Conservation (phyloP, 257 asterid genomes). For the Nemophila menziesii region DNA sequence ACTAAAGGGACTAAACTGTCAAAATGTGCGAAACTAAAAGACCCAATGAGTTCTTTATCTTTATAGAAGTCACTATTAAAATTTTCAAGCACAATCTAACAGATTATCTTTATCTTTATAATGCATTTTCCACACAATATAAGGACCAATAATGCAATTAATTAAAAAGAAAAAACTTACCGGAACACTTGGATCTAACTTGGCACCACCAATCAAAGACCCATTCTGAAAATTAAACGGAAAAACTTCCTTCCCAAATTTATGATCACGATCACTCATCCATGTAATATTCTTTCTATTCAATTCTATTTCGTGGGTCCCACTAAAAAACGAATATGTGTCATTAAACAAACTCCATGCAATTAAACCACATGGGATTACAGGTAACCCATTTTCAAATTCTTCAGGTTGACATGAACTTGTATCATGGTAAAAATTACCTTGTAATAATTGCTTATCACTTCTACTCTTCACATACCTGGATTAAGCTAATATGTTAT, state of each 20-base stretch:
- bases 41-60: no score
- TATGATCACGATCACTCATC: constrained; percentile 75
- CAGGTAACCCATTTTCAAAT: constrained; percentile 37
- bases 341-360: constrained; percentile 84
- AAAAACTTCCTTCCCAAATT: constrained; percentile 58
- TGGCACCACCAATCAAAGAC: constrained; percentile 58
- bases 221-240: constrained; percentile 72
- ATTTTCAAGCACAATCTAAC: no score
- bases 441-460: constrained; percentile 52
- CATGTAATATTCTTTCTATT: constrained; percentile 59
- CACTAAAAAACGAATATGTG: constrained; percentile 48
- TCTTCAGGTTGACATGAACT: constrained; percentile 61
- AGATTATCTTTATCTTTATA: no score
- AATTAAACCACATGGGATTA: constrained; percentile 74
- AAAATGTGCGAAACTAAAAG: no score
- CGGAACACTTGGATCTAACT: constrained; percentile 46
- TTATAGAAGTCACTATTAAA: no score
- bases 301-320: constrained; percentile 35
- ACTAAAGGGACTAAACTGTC: no score
- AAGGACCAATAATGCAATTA: no score
- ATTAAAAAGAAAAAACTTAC: constrained; percentile 29
- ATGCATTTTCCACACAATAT: no score
- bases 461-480: constrained; percentile 75
- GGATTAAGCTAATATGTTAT: constrained; percentile 4
- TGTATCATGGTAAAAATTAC: constrained; percentile 30